Evolutionary conservation across 768 basidiomycete genomes (phyloP).

Genomic region (Termitomyces heimii): DNA sequence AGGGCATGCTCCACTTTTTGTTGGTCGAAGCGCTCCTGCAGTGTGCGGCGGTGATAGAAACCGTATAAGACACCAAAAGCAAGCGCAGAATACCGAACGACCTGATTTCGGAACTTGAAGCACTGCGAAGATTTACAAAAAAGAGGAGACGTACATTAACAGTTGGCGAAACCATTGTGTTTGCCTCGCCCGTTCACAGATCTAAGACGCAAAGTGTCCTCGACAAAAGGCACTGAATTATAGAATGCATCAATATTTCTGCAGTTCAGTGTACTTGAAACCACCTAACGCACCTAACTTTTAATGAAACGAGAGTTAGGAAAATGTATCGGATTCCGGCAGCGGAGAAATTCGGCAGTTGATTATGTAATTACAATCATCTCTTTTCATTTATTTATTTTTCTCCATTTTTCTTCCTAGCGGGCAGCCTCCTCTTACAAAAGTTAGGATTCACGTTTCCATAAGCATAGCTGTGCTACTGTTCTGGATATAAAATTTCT

Average conservation of each 20-base stretch:
- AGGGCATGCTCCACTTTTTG: slow-evolving; percentile 70
- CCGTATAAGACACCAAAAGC: slow-evolving; percentile 86
- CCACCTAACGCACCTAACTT: slow-evolving; percentile 27
- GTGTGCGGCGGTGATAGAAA: slow-evolving; percentile 84
- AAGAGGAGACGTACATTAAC: slow-evolving; percentile 53
- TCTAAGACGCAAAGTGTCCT: slow-evolving; percentile 21
- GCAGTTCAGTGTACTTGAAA: not conserved
- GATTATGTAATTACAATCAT: slow-evolving; percentile 28
- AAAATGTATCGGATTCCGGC: slow-evolving; percentile 18
- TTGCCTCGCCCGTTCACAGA: slow-evolving; percentile 22
- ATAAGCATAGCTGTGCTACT: not conserved
- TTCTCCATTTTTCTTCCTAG: not conserved
- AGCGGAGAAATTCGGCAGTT: slow-evolving; percentile 40
- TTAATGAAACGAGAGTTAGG: slow-evolving; percentile 22
- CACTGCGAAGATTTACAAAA: not conserved
- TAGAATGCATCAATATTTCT: not conserved
- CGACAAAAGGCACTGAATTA: slow-evolving; percentile 4
- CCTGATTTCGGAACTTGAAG: slow-evolving; percentile 39
- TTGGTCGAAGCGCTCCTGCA: slow-evolving; percentile 77
- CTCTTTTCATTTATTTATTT: no score
- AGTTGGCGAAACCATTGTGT: slow-evolving; percentile 64
- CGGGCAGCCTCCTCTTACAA: no score
- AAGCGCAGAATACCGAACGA: slow-evolving; percentile 91
- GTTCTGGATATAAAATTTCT: not conserved
- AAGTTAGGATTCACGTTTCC: not conserved